Percentiles rank a stretch among this genome's conserved stretches.
Evolutionary conservation across 2,329 filamentous ascomycete genomes (phyloP).

Genomic region (Sporothrix brunneoviolacea): DNA sequence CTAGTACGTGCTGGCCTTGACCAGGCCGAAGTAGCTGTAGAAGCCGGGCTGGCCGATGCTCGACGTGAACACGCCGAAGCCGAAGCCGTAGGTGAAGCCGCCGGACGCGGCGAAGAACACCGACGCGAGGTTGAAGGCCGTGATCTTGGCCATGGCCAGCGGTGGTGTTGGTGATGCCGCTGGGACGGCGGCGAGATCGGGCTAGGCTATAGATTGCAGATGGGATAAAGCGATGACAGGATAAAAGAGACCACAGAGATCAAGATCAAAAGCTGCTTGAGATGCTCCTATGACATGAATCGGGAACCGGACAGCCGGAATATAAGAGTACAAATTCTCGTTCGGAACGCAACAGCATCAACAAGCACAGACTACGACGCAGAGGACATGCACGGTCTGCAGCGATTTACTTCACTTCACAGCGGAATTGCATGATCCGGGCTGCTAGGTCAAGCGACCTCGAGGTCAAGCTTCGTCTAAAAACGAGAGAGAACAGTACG

Average conservation of each 20-base stretch:
- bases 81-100: conserved; percentile 10
- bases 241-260: no score
- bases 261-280: no score
- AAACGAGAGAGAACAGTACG: no score
- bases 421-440: conserved; percentile 2
- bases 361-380: no score
- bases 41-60: conserved; percentile 11
- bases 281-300: no score
- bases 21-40: conserved; percentile 9
- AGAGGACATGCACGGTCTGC: background rate
- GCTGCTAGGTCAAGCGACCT: no score
- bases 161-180: background rate
- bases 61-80: conserved; percentile 6
- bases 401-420: background rate
- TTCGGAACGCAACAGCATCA: no score
- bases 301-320: no score
- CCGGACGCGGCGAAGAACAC: conserved; percentile 8
- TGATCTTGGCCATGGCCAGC: conserved; percentile 2
- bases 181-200: background rate
- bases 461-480: no score
- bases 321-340: no score
- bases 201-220: no score
- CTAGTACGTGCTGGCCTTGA: conserved; percentile 6
- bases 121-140: conserved; percentile 1
- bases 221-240: background rate